Percentiles rank a stretch among this genome's conserved stretches.
Evolutionary conservation across 768 basidiomycete genomes (phyloP).

Genomic region (Calocera cornea): DNA sequence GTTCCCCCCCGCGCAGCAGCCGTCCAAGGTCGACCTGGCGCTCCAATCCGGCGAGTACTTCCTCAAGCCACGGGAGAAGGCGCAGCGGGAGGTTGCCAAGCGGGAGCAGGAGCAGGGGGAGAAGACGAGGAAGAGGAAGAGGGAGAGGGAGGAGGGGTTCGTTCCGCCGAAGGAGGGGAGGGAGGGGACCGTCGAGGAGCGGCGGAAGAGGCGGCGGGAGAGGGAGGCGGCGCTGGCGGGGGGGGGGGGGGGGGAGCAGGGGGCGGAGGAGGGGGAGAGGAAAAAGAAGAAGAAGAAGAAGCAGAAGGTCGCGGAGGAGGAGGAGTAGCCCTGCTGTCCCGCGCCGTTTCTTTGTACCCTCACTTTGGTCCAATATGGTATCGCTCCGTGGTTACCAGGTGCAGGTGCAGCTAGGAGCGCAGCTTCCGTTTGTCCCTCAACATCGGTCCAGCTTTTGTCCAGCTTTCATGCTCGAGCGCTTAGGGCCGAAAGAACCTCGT

Average conservation of each 20-base stretch:
- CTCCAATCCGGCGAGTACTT: conserved; percentile 97
- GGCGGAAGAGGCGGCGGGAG: conserved; percentile 37
- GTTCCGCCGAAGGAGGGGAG: conserved; percentile 72
- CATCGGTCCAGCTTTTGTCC: too few species aligned
- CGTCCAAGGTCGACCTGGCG: conserved; percentile 89
- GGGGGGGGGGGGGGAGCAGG: conserved; percentile 11
- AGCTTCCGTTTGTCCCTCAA: too few species aligned
- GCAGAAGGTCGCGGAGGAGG: conserved; percentile 2
- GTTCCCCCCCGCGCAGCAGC: conserved; percentile 89
- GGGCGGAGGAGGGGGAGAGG: conserved; percentile 21
- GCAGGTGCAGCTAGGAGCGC: too few species aligned
- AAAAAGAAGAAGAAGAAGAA: conserved; percentile 26
- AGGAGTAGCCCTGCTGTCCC: background rate
- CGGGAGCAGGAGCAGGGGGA: conserved; percentile 82
- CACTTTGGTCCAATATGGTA: too few species aligned
- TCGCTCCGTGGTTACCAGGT: too few species aligned
- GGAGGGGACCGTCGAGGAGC: conserved; percentile 65
- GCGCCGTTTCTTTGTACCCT: background rate
- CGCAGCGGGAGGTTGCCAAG: conserved; percentile 52
- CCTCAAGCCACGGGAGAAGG: conserved; percentile 81
- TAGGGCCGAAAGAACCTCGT: too few species aligned
- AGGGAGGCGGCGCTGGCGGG: conserved; percentile 25
- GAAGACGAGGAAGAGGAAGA: conserved; percentile 50
- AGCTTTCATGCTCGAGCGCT: too few species aligned
- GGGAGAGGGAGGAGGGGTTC: conserved; percentile 75